Evolutionary conservation across 2,329 filamentous ascomycete genomes (phyloP).

Genomic region (Aspergillus quadrilineatus): DNA sequence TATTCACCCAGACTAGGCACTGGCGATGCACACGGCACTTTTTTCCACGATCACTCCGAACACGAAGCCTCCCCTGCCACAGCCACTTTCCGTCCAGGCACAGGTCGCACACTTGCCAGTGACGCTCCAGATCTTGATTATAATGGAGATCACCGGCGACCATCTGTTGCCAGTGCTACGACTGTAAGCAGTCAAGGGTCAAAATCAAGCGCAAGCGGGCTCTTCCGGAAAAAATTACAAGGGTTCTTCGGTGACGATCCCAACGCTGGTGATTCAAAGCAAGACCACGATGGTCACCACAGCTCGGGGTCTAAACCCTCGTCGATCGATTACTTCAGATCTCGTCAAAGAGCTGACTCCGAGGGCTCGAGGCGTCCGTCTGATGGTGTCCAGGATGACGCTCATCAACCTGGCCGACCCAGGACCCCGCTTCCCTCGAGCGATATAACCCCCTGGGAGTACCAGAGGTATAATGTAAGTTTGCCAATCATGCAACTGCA

Average conservation of each 20-base stretch:
- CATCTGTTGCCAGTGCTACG: slow-evolving; percentile 83
- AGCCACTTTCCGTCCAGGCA: slow-evolving; percentile 63
- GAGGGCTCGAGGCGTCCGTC: slow-evolving; percentile 64
- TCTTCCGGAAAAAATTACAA: slow-evolving; percentile 76
- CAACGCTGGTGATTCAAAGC: slow-evolving; percentile 55
- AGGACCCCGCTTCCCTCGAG: slow-evolving; percentile 83
- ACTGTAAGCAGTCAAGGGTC: slow-evolving; percentile 85
- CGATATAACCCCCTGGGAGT: slow-evolving; percentile 96
- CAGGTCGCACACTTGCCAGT: slow-evolving; percentile 52
- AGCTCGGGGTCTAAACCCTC: slow-evolving; percentile 24
- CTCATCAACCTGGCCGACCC: slow-evolving; percentile 71
- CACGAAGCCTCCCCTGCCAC: slow-evolving; percentile 61
- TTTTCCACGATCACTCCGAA: slow-evolving; percentile 41
- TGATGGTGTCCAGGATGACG: slow-evolving; percentile 44
- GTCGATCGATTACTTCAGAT: slow-evolving; percentile 53
- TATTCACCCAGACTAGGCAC: slow-evolving; percentile 28
- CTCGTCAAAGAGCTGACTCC: slow-evolving; percentile 79
- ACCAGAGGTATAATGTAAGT: slow-evolving; percentile 77
- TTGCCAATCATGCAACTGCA: not conserved
- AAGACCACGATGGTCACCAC: slow-evolving; percentile 70
- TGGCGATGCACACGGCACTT: slow-evolving; percentile 34
- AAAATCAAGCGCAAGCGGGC: slow-evolving; percentile 67
- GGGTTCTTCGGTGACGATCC: slow-evolving; percentile 93
- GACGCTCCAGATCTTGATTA: slow-evolving; percentile 63
- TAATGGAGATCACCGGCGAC: slow-evolving; percentile 72